A percentile compares a stretch with the other conserved stretches of the same genome.
Conservation (phyloP, 352 stramenopile genomes). For the Phytophthora hybrid region DNA sequence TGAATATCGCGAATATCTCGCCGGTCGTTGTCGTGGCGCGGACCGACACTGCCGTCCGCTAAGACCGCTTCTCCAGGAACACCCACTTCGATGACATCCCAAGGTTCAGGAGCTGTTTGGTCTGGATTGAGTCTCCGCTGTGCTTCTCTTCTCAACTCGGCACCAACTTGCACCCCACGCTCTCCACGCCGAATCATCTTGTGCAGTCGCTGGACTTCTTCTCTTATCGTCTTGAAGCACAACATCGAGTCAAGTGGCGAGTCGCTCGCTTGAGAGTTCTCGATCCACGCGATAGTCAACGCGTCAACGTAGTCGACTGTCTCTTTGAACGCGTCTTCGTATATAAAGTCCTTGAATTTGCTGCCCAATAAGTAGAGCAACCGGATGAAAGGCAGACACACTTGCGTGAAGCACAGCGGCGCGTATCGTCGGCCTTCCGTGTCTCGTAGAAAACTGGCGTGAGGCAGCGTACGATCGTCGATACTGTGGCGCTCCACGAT, state of each 20-base stretch:
- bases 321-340: constrained; percentile 42
- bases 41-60: constrained; percentile 36
- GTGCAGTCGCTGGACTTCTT: constrained; percentile 38
- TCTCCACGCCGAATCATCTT: constrained; percentile 41
- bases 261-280: constrained; percentile 1
- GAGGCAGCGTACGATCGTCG: constrained; percentile 33
- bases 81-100: constrained; percentile 44
- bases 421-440: constrained; percentile 36
- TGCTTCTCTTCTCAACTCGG: constrained; percentile 15
- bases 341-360: constrained; percentile 62
- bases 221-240: constrained; percentile 42
- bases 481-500: constrained; percentile 44
- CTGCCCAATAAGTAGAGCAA: constrained; percentile 50
- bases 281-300: constrained; percentile 42
- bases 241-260: constrained; percentile 36
- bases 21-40: constrained; percentile 53
- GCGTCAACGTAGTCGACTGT: constrained; percentile 32
- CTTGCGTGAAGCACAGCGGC: constrained; percentile 50
- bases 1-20: constrained; percentile 44
- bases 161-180: constrained; percentile 19
- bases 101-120: constrained; percentile 10
- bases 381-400: constrained; percentile 47
- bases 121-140: constrained; percentile 1
- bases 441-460: constrained; percentile 39
- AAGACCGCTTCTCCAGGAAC: constrained; percentile 29